Evolutionary conservation across 1,284 basidiomycete species (phyloP).

Genomic region (Sanghuangporus weigelae): DNA sequence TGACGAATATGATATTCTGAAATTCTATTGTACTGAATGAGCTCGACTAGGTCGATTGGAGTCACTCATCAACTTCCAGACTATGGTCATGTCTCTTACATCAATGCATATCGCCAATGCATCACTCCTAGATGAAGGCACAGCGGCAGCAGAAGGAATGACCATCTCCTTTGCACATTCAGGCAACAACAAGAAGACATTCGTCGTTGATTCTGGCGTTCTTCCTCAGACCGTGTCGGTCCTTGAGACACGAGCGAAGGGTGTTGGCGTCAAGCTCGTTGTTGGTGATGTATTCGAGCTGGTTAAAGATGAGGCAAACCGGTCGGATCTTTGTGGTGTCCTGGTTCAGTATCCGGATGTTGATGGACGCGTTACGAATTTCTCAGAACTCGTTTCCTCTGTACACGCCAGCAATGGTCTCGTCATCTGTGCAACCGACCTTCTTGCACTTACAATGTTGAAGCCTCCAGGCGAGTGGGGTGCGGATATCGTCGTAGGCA

Average conservation of each 20-base stretch:
- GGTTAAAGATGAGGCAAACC: constrained; percentile 46
- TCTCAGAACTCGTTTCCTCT: constrained; percentile 57
- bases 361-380: constrained; percentile 82
- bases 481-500: constrained; percentile 93
- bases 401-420: constrained; percentile 78
- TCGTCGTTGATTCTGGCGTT: constrained; percentile 80
- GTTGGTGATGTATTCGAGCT: constrained; percentile 56
- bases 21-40: constrained; percentile 1
- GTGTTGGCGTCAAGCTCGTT: constrained; percentile 81
- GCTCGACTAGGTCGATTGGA: constrained; percentile 75
- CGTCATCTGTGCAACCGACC: constrained; percentile 85
- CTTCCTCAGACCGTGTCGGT: constrained; percentile 86
- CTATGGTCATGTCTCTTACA: constrained; percentile 93
- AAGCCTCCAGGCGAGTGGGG: constrained; percentile 99
- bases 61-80: constrained; percentile 96
- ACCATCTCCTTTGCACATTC: constrained; percentile 71
- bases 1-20: neutral
- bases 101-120: constrained; percentile 94
- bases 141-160: constrained; percentile 92
- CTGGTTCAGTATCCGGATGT: constrained; percentile 93
- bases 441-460: constrained; percentile 89
- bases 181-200: constrained; percentile 74
- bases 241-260: constrained; percentile 81
- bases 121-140: constrained; percentile 87
- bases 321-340: constrained; percentile 76